phyloP scores from a whole-genome alignment of 495 filamentous ascomycete species.

The Neurospora sp. region DNA sequence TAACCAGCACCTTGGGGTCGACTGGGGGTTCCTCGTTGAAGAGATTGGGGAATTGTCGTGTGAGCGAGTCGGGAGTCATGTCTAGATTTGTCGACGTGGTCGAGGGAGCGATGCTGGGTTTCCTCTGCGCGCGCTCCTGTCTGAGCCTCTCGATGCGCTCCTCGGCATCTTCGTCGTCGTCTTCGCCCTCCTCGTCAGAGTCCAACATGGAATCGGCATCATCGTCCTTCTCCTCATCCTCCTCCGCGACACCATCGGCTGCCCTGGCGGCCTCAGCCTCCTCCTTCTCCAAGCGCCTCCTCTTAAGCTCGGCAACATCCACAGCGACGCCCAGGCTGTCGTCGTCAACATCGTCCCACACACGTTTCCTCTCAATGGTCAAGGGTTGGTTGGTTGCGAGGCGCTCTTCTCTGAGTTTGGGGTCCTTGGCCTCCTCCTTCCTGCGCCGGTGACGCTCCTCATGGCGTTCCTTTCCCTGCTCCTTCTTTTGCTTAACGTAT shows the following conservation, averaged over 20 bases:
- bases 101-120: conserved; percentile 43
- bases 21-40: conserved; percentile 52
- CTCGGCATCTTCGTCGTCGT: conserved; percentile 34
- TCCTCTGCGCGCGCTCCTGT: conserved; percentile 44
- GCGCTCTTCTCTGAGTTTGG: conserved; percentile 59
- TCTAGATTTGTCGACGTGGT: conserved; percentile 62
- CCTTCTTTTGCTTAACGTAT: conserved; percentile 69
- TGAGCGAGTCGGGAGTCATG: conserved; percentile 57
- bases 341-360: conserved; percentile 86
- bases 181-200: conserved; percentile 35
- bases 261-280: conserved; percentile 37
- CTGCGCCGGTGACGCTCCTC: conserved; percentile 67
- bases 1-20: conserved; percentile 76
- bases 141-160: conserved; percentile 28
- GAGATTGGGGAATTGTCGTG: conserved; percentile 70
- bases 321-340: conserved; percentile 67
- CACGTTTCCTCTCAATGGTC: conserved; percentile 80
- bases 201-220: conserved; percentile 69
- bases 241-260: conserved; percentile 35
- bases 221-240: conserved; percentile 36
- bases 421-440: conserved; percentile 76
- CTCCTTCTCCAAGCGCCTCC: conserved; percentile 56
- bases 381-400: conserved; percentile 67
- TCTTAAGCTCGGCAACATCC: conserved; percentile 67
- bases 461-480: conserved; percentile 57